Evolutionary conservation across 352 stramenopile genomes (phyloP), one percentile per base, ranked within the genome.

Genomic region (Phytopythium ostracodes): DNA sequence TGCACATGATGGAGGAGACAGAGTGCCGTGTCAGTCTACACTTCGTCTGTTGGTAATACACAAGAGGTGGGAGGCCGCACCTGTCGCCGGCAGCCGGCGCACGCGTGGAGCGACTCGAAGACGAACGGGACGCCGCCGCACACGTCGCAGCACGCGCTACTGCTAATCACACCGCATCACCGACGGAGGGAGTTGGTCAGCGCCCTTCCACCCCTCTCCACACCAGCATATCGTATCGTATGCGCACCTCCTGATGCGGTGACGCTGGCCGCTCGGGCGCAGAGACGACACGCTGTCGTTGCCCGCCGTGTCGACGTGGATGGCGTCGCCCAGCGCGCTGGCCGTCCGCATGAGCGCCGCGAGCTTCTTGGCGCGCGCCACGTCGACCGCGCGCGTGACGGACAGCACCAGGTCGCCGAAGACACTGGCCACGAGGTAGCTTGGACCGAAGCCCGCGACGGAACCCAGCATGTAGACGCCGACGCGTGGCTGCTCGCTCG

Each of bases 381-480:
- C 62, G n/a, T 63, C 50, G 25, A 52, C 42, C 1, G 54, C 57
- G 35, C 61, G 56, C 31, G 65, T 55, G 27, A 71, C 51, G 24
- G 49, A 54, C 14, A 71, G 29, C 18, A 46, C 38, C 27, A 55
- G 18, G 10, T 63, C 61, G 1, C 44, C 61, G 31, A 71, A 36
- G 17, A 58, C 56, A 27, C 56, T 42, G 25, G 62, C 61, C 15
- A 58, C 53, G 47, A 68, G 36, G 22, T 46, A 54, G 15, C 43
- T 12, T 5, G 40, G 42, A 4, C 59, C 59, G 29, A 58, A 57
- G 24, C 49, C 59, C 12, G 35, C 27, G 49, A 65, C 31, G 24
- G 24, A 18, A 10, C 59, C 51, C 6, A 59, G 52, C 38, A 72
- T 8, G 64, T 63, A 18, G 61, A 79, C 62, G n/a, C 63, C 66